phyloP scores from a whole-genome alignment of 257 asterid genomes.

The Galeopsis tetrahit region DNA sequence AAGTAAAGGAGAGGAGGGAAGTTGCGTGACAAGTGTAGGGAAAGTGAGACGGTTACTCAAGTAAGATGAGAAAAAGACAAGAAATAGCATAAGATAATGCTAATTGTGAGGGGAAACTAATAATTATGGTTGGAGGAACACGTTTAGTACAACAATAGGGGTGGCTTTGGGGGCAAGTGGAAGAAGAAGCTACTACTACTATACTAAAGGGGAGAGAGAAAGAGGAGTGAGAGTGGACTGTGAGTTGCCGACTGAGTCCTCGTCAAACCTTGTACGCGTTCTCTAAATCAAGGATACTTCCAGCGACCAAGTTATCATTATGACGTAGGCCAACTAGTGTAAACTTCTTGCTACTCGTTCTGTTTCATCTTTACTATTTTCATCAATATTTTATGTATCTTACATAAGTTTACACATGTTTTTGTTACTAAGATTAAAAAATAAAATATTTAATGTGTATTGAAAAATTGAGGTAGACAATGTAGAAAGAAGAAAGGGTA shows the following conservation, averaged over 20 bases:
- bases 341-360: background rate
- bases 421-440: too few species aligned
- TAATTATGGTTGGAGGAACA: background rate
- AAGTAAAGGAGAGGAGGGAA: conserved; percentile 37
- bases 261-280: conserved; percentile 46
- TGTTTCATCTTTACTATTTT: background rate
- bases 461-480: too few species aligned
- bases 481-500: too few species aligned
- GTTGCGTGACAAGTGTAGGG: conserved; percentile 71
- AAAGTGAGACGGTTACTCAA: conserved; percentile 49
- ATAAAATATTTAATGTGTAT: too few species aligned
- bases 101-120: background rate
- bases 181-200: background rate
- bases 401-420: too few species aligned
- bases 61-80: conserved; percentile 22
- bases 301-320: background rate
- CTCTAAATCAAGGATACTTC: background rate
- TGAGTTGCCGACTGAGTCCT: conserved; percentile 39
- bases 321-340: background rate
- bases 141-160: conserved; percentile 24
- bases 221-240: background rate
- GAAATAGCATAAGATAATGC: background rate
- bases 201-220: background rate
- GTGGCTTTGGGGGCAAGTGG: conserved; percentile 40
- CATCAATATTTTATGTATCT: background rate